A percentile compares a stretch with the other conserved stretches of the same genome.
phyloP scores from a whole-genome alignment of 176 grass and related monocot genomes.

The Leersia perrieri region DNA sequence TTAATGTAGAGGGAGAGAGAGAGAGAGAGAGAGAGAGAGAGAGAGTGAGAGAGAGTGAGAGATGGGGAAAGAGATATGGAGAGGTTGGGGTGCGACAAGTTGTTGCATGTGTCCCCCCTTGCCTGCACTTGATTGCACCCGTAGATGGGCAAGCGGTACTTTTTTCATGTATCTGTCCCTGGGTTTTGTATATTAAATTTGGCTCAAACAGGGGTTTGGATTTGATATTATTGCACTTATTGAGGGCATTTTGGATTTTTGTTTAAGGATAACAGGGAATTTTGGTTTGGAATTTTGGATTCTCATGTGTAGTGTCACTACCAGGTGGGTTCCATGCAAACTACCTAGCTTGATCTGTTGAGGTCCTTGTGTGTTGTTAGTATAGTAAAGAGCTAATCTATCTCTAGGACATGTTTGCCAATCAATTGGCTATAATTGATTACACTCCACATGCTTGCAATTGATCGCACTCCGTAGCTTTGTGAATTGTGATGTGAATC shows the following conservation, averaged over 20 bases:
- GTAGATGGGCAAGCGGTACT: background rate
- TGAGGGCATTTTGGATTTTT: background rate
- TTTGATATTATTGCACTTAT: slow-evolving; percentile 24
- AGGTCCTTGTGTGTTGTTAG: background rate
- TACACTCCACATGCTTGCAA: background rate
- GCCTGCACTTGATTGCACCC: slow-evolving; percentile 40
- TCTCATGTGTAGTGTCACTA: background rate
- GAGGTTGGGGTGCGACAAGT: slow-evolving; percentile 21
- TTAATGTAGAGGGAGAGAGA: background rate
- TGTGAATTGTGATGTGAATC: background rate
- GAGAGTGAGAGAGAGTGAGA: background rate
- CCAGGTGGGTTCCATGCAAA: background rate
- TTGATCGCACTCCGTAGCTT: background rate
- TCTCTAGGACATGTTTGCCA: background rate
- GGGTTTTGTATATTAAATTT: slow-evolving; percentile 9
- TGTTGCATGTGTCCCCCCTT: slow-evolving; percentile 38
- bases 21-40: background rate
- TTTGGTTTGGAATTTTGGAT: background rate
- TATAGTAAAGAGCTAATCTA: background rate
- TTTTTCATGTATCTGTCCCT: slow-evolving; percentile 7
- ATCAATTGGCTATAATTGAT: background rate
- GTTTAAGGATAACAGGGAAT: background rate
- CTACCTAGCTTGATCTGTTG: background rate
- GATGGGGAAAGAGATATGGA: background rate
- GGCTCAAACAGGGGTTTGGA: background rate